Base-by-base conservation (phyloP, 1,284 basidiomycete species). In the Rhodotorula mucilaginosa region DNA sequence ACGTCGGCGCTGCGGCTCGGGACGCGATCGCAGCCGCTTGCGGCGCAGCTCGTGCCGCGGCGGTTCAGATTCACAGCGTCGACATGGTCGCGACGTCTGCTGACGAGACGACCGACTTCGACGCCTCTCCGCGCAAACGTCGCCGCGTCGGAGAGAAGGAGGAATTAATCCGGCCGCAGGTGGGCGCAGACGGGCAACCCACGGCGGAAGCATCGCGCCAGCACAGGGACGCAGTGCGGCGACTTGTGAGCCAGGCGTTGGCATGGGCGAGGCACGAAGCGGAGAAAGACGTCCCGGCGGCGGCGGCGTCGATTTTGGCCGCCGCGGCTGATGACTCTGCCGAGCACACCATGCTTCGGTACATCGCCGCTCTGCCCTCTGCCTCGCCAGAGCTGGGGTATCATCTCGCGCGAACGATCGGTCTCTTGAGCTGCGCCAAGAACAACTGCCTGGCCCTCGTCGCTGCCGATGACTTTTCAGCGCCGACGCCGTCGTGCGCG, bases 351-450 rank as follows among this genome's bases (percentile, higher is more conserved):
- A 60, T 61, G 52, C 49, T 61, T 8, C 49, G 58, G 29, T 49
- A 46, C 7, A 52, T 60, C 7, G 26, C 44, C 6, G 31, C 44
- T 8, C 48, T 69, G 3, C 58, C 47, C 26, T n/a, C 7, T 7
- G 34, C n/a, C 18, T 16, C 34, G 39, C 1, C 62, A 6, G 61
- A 44, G 21, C 47, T 57, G 31, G 31, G 64, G 18, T 7, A 46
- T 51, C 48, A 54, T 52, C 51, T 63, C 5, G 54, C 71, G 5
- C 63, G 61, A 6, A 63, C 70, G 7, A 60, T 71, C n/a, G 72
- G 67, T 5, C 65, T 68, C 8, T 59, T 75, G 52, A 61, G 48
- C 34, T 75, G 74, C 61, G 74, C 74, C 3, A 58, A 65, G 21
- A 68, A 68, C 62, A 68, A 61, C 29, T 46, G 61, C 34, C 63